Percentiles rank a stretch among this genome's conserved stretches.
Evolutionary conservation across 257 asterid genomes (phyloP).

Genomic region (Asclepias syriaca): DNA sequence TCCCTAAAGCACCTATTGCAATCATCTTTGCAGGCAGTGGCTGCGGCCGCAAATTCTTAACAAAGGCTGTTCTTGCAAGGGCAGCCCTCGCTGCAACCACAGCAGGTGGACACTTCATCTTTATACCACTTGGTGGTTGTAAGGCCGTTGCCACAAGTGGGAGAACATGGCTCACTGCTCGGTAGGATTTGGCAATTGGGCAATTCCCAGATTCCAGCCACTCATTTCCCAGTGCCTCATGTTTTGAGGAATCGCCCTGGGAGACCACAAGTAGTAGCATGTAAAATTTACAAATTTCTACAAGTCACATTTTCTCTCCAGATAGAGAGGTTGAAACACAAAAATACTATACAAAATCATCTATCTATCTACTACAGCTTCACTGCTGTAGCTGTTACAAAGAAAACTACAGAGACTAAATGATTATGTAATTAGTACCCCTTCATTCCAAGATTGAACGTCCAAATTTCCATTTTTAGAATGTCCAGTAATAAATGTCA

Average conservation of each 20-base stretch:
- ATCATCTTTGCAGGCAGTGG: conserved; percentile 70
- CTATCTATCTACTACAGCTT: background rate
- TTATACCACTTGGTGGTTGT: conserved; percentile 59
- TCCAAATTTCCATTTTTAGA: too few relatives aligned
- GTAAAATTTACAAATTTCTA: background rate
- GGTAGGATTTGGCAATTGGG: conserved; percentile 74
- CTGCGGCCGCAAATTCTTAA: conserved; percentile 69
- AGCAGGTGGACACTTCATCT: conserved; percentile 72
- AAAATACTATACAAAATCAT: background rate
- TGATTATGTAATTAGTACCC: background rate
- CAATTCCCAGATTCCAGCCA: conserved; percentile 72
- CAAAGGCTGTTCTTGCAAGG: conserved; percentile 67
- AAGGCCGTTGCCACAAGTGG: conserved; percentile 66
- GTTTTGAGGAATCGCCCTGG: conserved; percentile 58
- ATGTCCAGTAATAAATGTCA: too few relatives aligned
- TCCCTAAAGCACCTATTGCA: conserved; percentile 59
- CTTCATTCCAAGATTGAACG: too few relatives aligned
- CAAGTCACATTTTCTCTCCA: background rate
- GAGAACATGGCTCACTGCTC: conserved; percentile 58
- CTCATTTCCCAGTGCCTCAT: conserved; percentile 67
- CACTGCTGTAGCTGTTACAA: background rate
- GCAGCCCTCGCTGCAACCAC: conserved; percentile 83
- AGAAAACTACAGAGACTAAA: background rate
- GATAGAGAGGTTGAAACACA: background rate
- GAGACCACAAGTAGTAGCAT: background rate